Evolutionary conservation across 2,329 filamentous ascomycete species (phyloP).

Genomic region (Pyrenochaeta sp.): DNA sequence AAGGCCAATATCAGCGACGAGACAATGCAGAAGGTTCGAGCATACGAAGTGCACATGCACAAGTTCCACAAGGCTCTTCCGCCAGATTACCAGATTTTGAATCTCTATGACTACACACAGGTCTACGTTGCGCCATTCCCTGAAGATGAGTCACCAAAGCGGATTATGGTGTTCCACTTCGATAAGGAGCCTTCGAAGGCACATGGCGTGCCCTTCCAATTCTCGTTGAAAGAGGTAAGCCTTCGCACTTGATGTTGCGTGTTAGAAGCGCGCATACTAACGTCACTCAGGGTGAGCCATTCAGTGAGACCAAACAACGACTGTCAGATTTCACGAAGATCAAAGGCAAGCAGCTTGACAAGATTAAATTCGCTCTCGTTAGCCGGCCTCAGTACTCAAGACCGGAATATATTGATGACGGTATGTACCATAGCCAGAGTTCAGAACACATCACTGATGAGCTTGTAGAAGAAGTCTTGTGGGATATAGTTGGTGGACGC

Average conservation of each 20-base stretch:
- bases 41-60: slow-evolving; percentile 83
- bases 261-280: slow-evolving; percentile 27
- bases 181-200: slow-evolving; percentile 85
- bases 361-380: slow-evolving; percentile 90
- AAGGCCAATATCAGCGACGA: slow-evolving; percentile 84
- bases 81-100: slow-evolving; percentile 75
- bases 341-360: slow-evolving; percentile 98
- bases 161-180: slow-evolving; percentile 89
- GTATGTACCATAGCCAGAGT: slow-evolving; percentile 63
- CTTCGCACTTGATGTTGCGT: background rate
- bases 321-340: slow-evolving; percentile 90
- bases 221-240: slow-evolving; percentile 78
- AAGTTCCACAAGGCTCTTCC: slow-evolving; percentile 84
- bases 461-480: slow-evolving; percentile 55
- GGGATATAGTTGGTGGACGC: slow-evolving; percentile 50
- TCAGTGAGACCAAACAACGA: slow-evolving; percentile 93
- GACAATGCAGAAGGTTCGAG: slow-evolving; percentile 73
- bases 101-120: slow-evolving; percentile 84
- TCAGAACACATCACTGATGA: slow-evolving; percentile 14
- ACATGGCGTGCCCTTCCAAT: slow-evolving; percentile 91
- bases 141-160: slow-evolving; percentile 70
- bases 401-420: slow-evolving; percentile 84
- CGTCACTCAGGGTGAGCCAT: slow-evolving; percentile 73
- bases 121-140: slow-evolving; percentile 84
- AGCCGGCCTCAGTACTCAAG: slow-evolving; percentile 74